Base-by-base conservation (phyloP, 495 filamentous ascomycete species). In the Hypoxylon fuscum region DNA sequence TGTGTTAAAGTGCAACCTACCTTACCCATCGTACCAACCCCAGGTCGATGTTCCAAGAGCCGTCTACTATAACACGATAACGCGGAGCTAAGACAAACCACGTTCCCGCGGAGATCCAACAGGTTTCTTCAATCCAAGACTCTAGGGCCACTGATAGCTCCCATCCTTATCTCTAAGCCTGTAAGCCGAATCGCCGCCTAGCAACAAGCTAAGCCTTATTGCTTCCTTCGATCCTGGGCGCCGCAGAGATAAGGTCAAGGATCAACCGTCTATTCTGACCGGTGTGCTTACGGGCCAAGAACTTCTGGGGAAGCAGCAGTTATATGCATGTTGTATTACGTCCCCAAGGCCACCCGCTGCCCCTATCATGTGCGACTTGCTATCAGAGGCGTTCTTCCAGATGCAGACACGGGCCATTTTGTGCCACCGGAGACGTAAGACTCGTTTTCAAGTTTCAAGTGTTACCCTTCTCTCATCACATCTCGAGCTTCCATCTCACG, bases 101-200 rank as follows among this genome's bases (percentile, higher is more conserved):
- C 48, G 25, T 40, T 29, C 50, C 60, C 65, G 65, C 60, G 60
- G 55, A 64, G 50, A 68, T 61, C 49, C 31, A 9, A 42, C 8
- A 32, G 42, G 47, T n/a, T 11, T 51, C 6, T 21, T 32, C 40
- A 31, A 8, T 43, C 14, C 6, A 20, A 23, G n/a, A 37, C 51
- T 3, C 32, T 12, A 56, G 46, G 52, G 10, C 61, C 55, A 65
- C 57, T 68, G 52, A 68, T 47, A 49, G 35, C 50, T 14, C 41
- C 25, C 9, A 27, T 61, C 47, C 66, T 68, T 68, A 68, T 68
- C 66, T 68, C 53, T 58, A 10, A 21, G 45, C 44, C 52, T 23
- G 55, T 50, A 47, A 47, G 50, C 11, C 12, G 29, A 49, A 43
- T 50, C 55, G 11, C 40, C 20, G 4, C 55, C 44, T 42, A 50